These are phyloP conservation scores for Dactylellina drechsleri DNA, from an alignment of 2,329 filamentous ascomycete species.

Conservation along the genomic window DNA sequence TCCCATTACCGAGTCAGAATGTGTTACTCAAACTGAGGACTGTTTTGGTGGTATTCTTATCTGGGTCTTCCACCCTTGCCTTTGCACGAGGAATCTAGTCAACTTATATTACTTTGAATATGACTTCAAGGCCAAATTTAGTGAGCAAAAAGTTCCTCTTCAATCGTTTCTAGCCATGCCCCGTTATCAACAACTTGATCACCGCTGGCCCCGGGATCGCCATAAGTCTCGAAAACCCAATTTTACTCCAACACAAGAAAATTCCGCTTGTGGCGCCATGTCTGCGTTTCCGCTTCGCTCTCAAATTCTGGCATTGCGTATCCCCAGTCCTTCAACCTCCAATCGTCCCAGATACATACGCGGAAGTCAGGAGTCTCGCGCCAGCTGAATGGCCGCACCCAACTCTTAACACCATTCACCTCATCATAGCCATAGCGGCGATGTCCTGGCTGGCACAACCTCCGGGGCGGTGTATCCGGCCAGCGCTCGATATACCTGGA, in stretches of 20 bases:
- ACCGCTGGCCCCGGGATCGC: background rate
- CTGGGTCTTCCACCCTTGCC: no score
- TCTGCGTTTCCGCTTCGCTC: background rate
- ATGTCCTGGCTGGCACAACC: no score
- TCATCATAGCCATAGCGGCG: background rate
- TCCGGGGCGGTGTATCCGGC: no score
- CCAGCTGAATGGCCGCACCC: conserved; percentile 9
- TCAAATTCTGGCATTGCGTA: conserved; percentile 10
- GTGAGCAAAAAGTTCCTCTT: no score
- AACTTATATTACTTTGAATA: background rate
- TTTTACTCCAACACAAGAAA: background rate
- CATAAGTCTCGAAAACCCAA: background rate
- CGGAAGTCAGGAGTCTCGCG: background rate
- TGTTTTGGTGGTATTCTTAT: no score
- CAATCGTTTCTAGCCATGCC: no score
- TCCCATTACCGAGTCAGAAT: no score
- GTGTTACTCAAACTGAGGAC: no score
- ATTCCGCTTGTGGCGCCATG: background rate
- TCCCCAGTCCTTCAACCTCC: conserved; percentile 26
- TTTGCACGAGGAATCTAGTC: background rate
- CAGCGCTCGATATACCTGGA: no score
- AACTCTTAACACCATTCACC: conserved; percentile 2
- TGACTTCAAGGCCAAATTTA: no score
- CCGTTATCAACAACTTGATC: background rate
- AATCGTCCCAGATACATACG: conserved; percentile 28